Conservation (phyloP, 352 stramenopile species). For the Pythium graminicola region DNA sequence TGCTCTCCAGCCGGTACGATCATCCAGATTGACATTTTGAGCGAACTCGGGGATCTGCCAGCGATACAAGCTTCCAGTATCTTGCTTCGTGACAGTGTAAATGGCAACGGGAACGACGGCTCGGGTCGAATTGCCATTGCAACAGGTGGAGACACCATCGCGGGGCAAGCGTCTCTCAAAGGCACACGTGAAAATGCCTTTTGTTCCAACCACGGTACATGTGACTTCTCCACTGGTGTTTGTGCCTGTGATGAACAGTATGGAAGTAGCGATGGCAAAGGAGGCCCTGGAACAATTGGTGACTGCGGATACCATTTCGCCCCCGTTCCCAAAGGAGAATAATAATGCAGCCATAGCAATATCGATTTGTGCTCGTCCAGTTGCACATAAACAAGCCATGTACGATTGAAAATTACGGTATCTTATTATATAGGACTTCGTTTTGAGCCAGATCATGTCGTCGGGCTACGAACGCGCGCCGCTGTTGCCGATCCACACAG, state of each 20-base stretch:
- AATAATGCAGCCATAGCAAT: no score
- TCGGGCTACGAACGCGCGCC: constrained; percentile 3
- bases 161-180: constrained; percentile 40
- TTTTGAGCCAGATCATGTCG: neutral
- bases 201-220: constrained; percentile 71
- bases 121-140: constrained; percentile 43
- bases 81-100: constrained; percentile 40
- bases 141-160: constrained; percentile 28
- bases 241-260: constrained; percentile 61
- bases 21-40: constrained; percentile 56
- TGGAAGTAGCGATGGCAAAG: constrained; percentile 65
- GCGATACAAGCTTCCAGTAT: constrained; percentile 31
- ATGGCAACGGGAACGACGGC: constrained; percentile 46
- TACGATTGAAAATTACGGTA: neutral
- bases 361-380: neutral
- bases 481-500: constrained; percentile 8
- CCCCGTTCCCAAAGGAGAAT: neutral
- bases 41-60: constrained; percentile 51
- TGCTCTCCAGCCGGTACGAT: constrained; percentile 39
- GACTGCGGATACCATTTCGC: constrained; percentile 65
- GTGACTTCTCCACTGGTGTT: constrained; percentile 53
- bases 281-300: constrained; percentile 47
- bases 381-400: neutral
- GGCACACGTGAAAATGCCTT: constrained; percentile 63
- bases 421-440: neutral